Base-by-base conservation (phyloP, 139 green algal species). In the Chlorella sp. region DNA sequence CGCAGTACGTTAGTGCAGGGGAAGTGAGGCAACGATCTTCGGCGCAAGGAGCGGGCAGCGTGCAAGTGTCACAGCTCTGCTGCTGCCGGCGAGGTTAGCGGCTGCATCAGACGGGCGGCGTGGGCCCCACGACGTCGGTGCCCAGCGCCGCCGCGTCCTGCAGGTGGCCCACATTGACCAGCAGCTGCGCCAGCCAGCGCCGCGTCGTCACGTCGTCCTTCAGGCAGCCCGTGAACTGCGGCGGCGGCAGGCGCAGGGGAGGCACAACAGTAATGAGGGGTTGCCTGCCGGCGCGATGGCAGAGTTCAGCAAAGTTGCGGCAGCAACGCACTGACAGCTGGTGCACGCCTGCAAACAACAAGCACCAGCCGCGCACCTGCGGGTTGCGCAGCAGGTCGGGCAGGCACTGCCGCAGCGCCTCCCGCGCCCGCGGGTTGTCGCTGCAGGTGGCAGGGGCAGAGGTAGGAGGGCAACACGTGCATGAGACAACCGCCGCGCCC, bases 191-290 rank as follows among this genome's bases (percentile, higher is more conserved):
- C 70, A 98, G 88, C 96, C 96, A 97, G 76, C 93, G 84, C 41
- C 95, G 90, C 24, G 97, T 99, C 26, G 95, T 97, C 3, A 93
- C 83, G 69, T 99, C 97, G 76, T 97, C 96, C 88, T 98, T 98
- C 16, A 99, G 92, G 88, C 94, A 98, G 22, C 92, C 89, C 0
- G 94, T 98, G 89, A 99, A 99, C 77, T 92, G 88, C 16, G 14
- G 51, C 51, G 24, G 51, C 13, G 14, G 51, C 41, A 34, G 28
- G 62, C 14, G 32, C 2, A 1, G 62, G 30, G 24, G 9, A 30
- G 9, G 24, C 58, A 16, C 9, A 13, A n/a, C n/a, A n/a, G n/a
- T n/a, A n/a, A n/a, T n/a, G n/a, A n/a, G n/a, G n/a, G n/a, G n/a
- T n/a, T n/a, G n/a, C n/a, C n/a, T n/a, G n/a, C n/a, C n/a, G n/a